These are phyloP conservation scores for Cordyceps cicadae DNA, from an alignment of 2,329 filamentous ascomycete genomes.

Conservation along the genomic window DNA sequence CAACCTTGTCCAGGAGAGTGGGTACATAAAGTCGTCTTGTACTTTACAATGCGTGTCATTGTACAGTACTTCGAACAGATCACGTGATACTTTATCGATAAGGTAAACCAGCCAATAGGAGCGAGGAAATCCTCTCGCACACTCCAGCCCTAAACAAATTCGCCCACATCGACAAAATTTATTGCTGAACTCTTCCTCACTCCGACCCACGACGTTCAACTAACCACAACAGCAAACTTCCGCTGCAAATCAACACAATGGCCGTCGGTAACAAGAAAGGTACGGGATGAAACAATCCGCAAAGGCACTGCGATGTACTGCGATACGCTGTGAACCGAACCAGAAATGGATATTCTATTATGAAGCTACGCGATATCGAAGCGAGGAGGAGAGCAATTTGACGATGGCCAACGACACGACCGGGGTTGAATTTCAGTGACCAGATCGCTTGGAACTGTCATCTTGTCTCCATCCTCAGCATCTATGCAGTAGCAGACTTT, in stretches of 20 bases:
- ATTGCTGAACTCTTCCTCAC: neutral
- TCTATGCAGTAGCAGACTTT: constrained; percentile 66
- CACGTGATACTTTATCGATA: constrained; percentile 12
- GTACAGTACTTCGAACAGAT: too few species aligned
- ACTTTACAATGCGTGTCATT: too few species aligned
- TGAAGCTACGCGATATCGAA: constrained; percentile 7
- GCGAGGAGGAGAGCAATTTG: neutral
- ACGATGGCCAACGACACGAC: neutral
- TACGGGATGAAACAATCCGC: constrained; percentile 29
- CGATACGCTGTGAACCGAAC: neutral
- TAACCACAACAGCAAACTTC: constrained; percentile 18
- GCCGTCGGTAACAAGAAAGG: constrained; percentile 37
- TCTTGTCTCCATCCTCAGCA: constrained; percentile 26
- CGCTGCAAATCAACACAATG: constrained; percentile 25
- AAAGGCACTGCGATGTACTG: constrained; percentile 1
- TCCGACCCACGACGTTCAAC: constrained; percentile 15
- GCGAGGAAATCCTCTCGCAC: neutral
- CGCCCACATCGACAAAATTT: constrained; percentile 16
- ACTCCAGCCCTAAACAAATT: constrained; percentile 21
- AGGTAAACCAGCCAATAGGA: neutral
- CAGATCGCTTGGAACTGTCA: neutral
- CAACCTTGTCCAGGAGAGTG: neutral
- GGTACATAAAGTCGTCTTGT: neutral
- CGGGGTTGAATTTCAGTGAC: neutral
- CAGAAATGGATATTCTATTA: constrained; percentile 5